Conservation (phyloP, 768 basidiomycete genomes). For the Collybiopsis luxurians region DNA sequence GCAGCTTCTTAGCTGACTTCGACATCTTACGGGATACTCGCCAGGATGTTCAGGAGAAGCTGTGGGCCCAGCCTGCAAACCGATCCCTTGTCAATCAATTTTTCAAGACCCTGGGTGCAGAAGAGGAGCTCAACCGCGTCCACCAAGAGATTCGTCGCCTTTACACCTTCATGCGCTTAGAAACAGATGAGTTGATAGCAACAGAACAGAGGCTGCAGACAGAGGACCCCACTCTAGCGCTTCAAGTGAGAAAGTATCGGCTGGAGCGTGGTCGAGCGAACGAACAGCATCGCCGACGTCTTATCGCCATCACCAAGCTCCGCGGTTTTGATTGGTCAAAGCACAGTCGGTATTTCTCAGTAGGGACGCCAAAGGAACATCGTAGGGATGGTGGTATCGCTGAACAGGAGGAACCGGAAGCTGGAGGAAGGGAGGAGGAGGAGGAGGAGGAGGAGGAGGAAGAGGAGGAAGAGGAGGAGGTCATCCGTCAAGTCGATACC, state of each 20-base stretch:
- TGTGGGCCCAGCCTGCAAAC: slow-evolving; percentile 14
- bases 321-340: background rate
- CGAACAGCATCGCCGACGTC: background rate
- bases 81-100: slow-evolving; percentile 10
- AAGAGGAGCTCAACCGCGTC: slow-evolving; percentile 17
- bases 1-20: slow-evolving; percentile 14
- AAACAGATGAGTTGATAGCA: slow-evolving; percentile 1
- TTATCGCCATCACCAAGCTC: background rate
- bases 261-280: background rate
- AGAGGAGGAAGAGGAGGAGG: slow-evolving; percentile 35
- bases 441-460: slow-evolving; percentile 40
- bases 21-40: slow-evolving; percentile 17
- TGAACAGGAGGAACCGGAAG: slow-evolving; percentile 55
- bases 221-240: background rate
- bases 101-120: slow-evolving; percentile 15
- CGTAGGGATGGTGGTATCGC: slow-evolving; percentile 18
- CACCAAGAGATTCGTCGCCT: slow-evolving; percentile 18
- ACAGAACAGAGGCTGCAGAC: background rate
- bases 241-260: background rate
- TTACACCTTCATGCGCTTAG: slow-evolving; percentile 14
- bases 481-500: background rate
- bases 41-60: slow-evolving; percentile 14
- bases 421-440: slow-evolving; percentile 59
- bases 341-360: too few species aligned
- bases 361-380: background rate